Conservation (phyloP, 805 yeast genomes). For the Candida quercuum region DNA sequence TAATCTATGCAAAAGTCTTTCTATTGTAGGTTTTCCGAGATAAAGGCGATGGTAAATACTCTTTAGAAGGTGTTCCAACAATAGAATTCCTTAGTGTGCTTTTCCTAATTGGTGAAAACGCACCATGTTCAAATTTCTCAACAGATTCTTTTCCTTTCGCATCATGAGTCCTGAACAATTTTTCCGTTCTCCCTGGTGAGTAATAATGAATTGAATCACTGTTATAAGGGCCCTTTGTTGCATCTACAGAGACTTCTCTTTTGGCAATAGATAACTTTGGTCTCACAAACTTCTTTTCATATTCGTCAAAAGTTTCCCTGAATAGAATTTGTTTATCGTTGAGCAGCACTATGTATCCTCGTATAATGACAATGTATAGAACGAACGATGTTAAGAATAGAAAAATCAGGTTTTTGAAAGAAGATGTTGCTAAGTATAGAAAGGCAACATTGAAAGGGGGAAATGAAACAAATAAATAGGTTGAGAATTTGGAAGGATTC, state of each 20-base stretch:
- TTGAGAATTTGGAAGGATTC: conserved; percentile 58
- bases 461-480: conserved; percentile 45
- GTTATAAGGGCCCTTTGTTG: conserved; percentile 34
- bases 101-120: conserved; percentile 24
- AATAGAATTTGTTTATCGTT: conserved; percentile 56
- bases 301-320: conserved; percentile 59
- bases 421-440: conserved; percentile 32
- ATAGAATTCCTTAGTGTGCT: conserved; percentile 9
- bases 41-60: conserved; percentile 21
- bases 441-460: conserved; percentile 52
- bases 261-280: conserved; percentile 47
- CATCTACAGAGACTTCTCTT: conserved; percentile 59
- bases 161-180: conserved; percentile 49
- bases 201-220: conserved; percentile 23
- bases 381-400: conserved; percentile 31
- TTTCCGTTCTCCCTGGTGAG: conserved; percentile 28
- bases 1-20: too few relatives aligned
- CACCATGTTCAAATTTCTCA: conserved; percentile 26
- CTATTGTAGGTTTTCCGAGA: conserved; percentile 9
- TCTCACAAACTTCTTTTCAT: conserved; percentile 53
- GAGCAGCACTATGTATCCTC: conserved; percentile 40
- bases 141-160: conserved; percentile 25
- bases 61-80: conserved; percentile 12
- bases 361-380: conserved; percentile 34
- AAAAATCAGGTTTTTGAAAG: conserved; percentile 32